Percentiles rank a stretch among this genome's conserved stretches.
Conservation (phyloP, 305 asterid species). For the Fraxinus greggii region DNA sequence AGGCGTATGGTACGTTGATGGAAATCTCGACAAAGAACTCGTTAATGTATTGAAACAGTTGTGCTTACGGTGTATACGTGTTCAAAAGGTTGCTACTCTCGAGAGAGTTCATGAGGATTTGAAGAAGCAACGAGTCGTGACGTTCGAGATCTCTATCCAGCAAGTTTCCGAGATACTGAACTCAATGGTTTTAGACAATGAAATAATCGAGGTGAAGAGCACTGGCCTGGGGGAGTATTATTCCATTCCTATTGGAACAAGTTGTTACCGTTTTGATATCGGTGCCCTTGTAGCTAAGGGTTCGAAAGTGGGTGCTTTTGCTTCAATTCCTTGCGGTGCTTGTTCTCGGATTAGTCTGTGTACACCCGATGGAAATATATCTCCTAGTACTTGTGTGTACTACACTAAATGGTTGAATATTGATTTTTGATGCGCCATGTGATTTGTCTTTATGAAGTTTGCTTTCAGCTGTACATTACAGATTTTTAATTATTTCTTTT, state of each 20-base stretch:
- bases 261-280: slow-evolving; percentile 48
- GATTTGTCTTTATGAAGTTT: not conserved
- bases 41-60: slow-evolving; percentile 30
- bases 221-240: slow-evolving; percentile 64
- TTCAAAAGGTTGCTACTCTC: slow-evolving; percentile 38
- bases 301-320: slow-evolving; percentile 35
- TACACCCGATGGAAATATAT: slow-evolving; percentile 51
- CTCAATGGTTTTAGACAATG: slow-evolving; percentile 55
- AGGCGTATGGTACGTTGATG: slow-evolving; percentile 48
- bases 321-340: slow-evolving; percentile 66
- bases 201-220: slow-evolving; percentile 65
- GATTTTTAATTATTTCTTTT: not conserved
- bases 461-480: not conserved
- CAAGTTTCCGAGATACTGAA: slow-evolving; percentile 44
- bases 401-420: slow-evolving; percentile 53
- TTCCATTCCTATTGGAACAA: slow-evolving; percentile 45
- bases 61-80: slow-evolving; percentile 28
- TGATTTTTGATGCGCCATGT: slow-evolving; percentile 29
- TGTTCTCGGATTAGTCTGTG: slow-evolving; percentile 55
- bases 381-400: slow-evolving; percentile 56
- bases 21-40: slow-evolving; percentile 47
- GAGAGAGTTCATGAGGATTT: slow-evolving; percentile 38
- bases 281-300: slow-evolving; percentile 33
- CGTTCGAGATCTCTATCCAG: slow-evolving; percentile 28
- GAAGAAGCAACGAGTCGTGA: slow-evolving; percentile 21